Evolutionary conservation across 1,284 basidiomycete genomes (phyloP).

Genomic region (Naganishia liquefaciens): DNA sequence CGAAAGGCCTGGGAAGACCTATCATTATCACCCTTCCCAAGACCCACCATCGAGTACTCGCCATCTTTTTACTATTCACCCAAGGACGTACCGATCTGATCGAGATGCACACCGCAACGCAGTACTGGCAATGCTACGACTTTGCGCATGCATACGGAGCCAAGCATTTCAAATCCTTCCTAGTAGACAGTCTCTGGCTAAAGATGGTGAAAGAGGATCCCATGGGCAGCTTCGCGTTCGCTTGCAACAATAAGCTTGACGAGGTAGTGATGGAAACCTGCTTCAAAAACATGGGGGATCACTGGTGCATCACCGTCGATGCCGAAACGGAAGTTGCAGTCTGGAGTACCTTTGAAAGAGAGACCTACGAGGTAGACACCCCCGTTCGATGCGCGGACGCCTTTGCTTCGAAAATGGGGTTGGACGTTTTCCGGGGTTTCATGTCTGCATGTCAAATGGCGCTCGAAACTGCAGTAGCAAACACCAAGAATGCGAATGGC

Average conservation of each 20-base stretch:
- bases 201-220: conserved; percentile 14
- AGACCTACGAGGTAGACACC: conserved; percentile 1
- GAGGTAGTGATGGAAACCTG: neutral
- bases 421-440: conserved; percentile 18
- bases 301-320: conserved; percentile 24
- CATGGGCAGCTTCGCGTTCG: conserved; percentile 20
- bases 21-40: neutral
- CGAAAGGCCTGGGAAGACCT: neutral
- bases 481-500: neutral
- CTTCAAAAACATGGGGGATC: conserved; percentile 12
- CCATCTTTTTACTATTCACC: conserved; percentile 9
- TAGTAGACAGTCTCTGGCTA: neutral
- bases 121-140: conserved; percentile 11
- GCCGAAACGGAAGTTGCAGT: neutral
- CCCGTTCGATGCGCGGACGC: conserved; percentile 15
- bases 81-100: conserved; percentile 2
- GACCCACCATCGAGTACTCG: conserved; percentile 25
- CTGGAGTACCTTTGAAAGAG: conserved; percentile 9
- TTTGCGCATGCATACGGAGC: conserved; percentile 3
- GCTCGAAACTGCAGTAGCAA: neutral
- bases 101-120: conserved; percentile 1
- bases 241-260: conserved; percentile 7
- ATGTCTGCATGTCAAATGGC: conserved; percentile 1
- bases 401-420: conserved; percentile 19
- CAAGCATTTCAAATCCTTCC: conserved; percentile 1